These are phyloP conservation scores for Debaryomyces nepalensis DNA, from an alignment of 1,139 yeast genomes.

Conservation along the genomic window DNA sequence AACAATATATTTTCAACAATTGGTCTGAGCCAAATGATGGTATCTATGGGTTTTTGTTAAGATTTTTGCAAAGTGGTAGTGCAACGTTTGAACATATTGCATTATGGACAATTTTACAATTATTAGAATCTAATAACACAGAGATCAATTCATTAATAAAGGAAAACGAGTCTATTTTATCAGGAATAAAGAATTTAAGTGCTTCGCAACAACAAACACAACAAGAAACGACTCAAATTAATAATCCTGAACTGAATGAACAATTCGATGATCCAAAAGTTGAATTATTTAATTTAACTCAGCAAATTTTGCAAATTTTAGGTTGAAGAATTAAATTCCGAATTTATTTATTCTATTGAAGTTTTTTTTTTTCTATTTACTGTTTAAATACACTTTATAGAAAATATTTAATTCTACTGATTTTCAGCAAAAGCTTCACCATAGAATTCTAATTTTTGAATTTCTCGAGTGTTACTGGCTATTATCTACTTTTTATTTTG, in stretches of 20 bases:
- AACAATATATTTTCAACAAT: slow-evolving; percentile 70
- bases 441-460: neutral
- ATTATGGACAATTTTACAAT: slow-evolving; percentile 92
- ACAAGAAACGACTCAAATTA: slow-evolving; percentile 27
- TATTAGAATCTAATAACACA: slow-evolving; percentile 82
- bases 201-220: slow-evolving; percentile 44
- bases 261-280: slow-evolving; percentile 66
- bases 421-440: slow-evolving; percentile 2
- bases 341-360: slow-evolving; percentile 3
- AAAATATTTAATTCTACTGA: slow-evolving; percentile 7
- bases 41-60: slow-evolving; percentile 77
- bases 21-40: slow-evolving; percentile 89
- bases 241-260: slow-evolving; percentile 28
- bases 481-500: slow-evolving; percentile 5
- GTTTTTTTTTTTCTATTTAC: slow-evolving; percentile 6
- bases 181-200: slow-evolving; percentile 58
- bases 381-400: slow-evolving; percentile 2
- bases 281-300: slow-evolving; percentile 78
- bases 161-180: slow-evolving; percentile 59
- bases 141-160: slow-evolving; percentile 69
- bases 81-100: slow-evolving; percentile 99
- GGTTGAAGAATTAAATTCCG: slow-evolving; percentile 28
- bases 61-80: slow-evolving; percentile 82
- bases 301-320: slow-evolving; percentile 67
- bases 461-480: slow-evolving; percentile 3